Conservation (phyloP, 192 early-diverging fungal species). For the Coemansia nantahalensis region DNA sequence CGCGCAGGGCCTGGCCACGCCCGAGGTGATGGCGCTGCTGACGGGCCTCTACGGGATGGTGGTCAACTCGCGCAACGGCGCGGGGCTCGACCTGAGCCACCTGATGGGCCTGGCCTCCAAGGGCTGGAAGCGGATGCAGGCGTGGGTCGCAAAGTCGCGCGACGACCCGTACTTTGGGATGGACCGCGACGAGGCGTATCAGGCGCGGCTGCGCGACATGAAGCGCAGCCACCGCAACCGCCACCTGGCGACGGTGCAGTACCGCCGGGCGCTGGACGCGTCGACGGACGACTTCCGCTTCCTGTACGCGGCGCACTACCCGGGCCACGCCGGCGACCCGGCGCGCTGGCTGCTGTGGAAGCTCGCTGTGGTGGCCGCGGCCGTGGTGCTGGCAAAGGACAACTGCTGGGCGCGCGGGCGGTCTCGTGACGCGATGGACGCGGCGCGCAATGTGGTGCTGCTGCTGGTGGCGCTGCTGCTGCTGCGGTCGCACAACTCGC, state of each 20-base stretch:
- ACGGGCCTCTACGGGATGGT: not conserved
- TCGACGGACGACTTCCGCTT: conserved; percentile 61
- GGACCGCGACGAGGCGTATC: conserved; percentile 50
- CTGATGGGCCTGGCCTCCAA: conserved; percentile 10
- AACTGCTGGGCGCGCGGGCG: conserved; percentile 57
- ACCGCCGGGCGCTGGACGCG: conserved; percentile 53
- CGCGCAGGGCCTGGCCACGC: conserved; percentile 28
- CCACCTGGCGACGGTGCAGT: conserved; percentile 56
- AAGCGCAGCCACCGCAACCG: conserved; percentile 44
- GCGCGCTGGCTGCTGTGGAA: conserved; percentile 60
- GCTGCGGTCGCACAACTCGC: conserved; percentile 57
- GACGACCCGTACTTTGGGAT: conserved; percentile 45
- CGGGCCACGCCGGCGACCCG: conserved; percentile 53
- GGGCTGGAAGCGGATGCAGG: conserved; percentile 33
- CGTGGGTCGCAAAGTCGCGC: conserved; percentile 14
- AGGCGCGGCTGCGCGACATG: conserved; percentile 48
- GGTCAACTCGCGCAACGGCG: conserved; percentile 7
- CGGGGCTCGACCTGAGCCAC: not conserved
- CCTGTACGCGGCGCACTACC: conserved; percentile 56
- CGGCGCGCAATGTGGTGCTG: conserved; percentile 49
- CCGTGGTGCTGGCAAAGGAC: conserved; percentile 57
- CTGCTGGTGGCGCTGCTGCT: conserved; percentile 52
- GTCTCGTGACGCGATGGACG: conserved; percentile 52
- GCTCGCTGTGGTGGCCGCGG: conserved; percentile 49
- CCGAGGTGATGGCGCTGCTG: conserved; percentile 38